Conservation (phyloP, 176 grass and related monocot genomes). For the Aegilops speltoides region DNA sequence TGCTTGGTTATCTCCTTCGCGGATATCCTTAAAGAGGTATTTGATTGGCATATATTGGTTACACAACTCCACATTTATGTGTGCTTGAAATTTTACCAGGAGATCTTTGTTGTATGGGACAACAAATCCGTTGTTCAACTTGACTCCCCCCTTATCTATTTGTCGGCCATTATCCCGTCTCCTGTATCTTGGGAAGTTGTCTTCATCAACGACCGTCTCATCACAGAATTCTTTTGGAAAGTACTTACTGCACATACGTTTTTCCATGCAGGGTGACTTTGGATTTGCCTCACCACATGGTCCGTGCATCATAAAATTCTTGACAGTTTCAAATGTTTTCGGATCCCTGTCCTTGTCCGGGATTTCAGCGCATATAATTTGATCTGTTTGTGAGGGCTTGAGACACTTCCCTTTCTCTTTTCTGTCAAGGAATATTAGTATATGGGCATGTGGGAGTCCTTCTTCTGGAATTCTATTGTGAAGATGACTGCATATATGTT, state of each 20-base stretch:
- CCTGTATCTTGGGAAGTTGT: neutral
- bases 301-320: neutral
- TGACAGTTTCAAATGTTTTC: neutral
- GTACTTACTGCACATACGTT: neutral
- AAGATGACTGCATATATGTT: neutral
- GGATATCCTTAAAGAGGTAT: slow-evolving; percentile 31
- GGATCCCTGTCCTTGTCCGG: neutral
- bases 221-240: neutral
- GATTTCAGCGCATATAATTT: slow-evolving; percentile 7
- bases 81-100: slow-evolving; percentile 18
- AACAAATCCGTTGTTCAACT: neutral
- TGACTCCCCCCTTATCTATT: neutral
- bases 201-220: neutral
- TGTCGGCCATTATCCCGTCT: neutral
- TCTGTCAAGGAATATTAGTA: slow-evolving; percentile 18
- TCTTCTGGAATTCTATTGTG: slow-evolving; percentile 24
- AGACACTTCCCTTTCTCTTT: slow-evolving; percentile 8
- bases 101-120: slow-evolving; percentile 21
- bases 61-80: slow-evolving; percentile 38
- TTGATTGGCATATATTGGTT: slow-evolving; percentile 17
- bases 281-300: neutral
- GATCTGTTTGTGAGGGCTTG: neutral
- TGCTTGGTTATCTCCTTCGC: neutral
- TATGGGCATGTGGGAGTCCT: slow-evolving; percentile 31
- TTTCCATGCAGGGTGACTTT: neutral